phyloP scores from a whole-genome alignment of 371 early-diverging fungal species.

The Mortierella sp. region DNA sequence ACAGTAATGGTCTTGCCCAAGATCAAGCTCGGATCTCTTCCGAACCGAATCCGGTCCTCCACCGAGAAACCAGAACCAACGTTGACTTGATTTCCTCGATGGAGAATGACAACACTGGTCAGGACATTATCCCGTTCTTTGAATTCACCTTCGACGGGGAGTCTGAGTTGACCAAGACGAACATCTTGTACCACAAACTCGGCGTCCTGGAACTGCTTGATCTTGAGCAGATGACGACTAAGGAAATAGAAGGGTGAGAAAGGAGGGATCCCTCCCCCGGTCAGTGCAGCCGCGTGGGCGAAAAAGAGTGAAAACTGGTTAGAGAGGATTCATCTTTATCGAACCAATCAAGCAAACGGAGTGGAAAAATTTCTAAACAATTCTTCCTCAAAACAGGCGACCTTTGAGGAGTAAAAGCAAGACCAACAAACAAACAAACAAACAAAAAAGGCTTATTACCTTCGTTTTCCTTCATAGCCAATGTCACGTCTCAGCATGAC shows the following conservation, averaged over 20 bases:
- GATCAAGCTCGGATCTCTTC: conserved; percentile 56
- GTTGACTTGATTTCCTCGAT: conserved; percentile 61
- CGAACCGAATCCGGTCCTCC: conserved; percentile 57
- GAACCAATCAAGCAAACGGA: too few relatives aligned
- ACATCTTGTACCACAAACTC: conserved; percentile 64
- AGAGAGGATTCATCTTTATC: too few relatives aligned
- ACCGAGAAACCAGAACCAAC: conserved; percentile 69
- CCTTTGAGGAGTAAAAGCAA: background rate
- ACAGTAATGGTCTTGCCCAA: conserved; percentile 67
- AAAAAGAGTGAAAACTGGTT: too few relatives aligned
- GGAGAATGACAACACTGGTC: conserved; percentile 60
- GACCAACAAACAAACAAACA: conserved; percentile 2
- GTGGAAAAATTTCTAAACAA: too few relatives aligned
- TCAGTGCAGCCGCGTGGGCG: too few relatives aligned
- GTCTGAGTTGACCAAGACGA: conserved; percentile 61
- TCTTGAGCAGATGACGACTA: conserved; percentile 64
- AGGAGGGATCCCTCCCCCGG: too few relatives aligned
- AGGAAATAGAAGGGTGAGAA: too few relatives aligned
- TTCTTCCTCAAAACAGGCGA: too few relatives aligned
- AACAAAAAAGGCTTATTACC: conserved; percentile 45
- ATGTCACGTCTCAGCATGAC: conserved; percentile 63
- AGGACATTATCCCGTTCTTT: conserved; percentile 53
- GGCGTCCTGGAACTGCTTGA: conserved; percentile 69
- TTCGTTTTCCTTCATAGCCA: conserved; percentile 65
- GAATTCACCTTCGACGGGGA: conserved; percentile 51